Percentiles rank a stretch among this genome's conserved stretches.
Conservation (phyloP, 164 flowering plant genomes). For the Magnolia kwangsiensis region DNA sequence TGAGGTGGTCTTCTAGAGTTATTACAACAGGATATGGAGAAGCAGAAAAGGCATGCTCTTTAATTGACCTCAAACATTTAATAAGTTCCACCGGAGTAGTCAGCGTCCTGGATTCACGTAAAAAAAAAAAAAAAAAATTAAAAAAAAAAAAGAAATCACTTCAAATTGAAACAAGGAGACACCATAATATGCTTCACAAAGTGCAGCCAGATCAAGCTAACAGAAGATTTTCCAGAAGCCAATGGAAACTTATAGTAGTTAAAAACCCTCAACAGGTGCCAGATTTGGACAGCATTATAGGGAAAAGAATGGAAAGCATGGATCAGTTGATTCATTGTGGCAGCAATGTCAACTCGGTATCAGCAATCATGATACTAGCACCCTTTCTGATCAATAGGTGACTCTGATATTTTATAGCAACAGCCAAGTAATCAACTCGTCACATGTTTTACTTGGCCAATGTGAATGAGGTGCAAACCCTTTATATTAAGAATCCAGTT, state of each 20-base stretch:
- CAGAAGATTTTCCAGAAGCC: not conserved
- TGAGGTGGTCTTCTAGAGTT: constrained; percentile 75
- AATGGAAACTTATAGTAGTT: not conserved
- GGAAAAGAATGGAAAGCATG: too few relatives aligned
- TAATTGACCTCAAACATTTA: constrained; percentile 69
- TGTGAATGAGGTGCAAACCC: too few relatives aligned
- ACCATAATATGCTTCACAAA: not conserved
- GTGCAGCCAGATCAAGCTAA: not conserved
- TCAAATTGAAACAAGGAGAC: not conserved
- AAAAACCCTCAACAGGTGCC: not conserved
- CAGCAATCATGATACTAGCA: too few relatives aligned
- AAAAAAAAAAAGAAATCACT: not conserved
- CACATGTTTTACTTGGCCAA: too few relatives aligned
- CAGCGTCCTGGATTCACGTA: constrained; percentile 44
- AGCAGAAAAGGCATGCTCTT: constrained; percentile 48
- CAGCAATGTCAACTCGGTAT: too few relatives aligned
- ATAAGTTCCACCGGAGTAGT: constrained; percentile 61
- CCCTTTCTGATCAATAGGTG: too few relatives aligned
- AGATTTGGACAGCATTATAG: too few relatives aligned
- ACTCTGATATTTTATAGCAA: too few relatives aligned
- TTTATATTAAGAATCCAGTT: too few relatives aligned
- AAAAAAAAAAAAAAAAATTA: not conserved
- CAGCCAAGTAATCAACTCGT: too few relatives aligned
- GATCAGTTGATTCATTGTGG: too few relatives aligned
- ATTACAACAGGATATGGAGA: constrained; percentile 75